A percentile compares a stretch with the other conserved stretches of the same genome.
These are phyloP conservation scores for Amanita molliuscula DNA, from an alignment of 768 basidiomycete species.

Conservation along the genomic window DNA sequence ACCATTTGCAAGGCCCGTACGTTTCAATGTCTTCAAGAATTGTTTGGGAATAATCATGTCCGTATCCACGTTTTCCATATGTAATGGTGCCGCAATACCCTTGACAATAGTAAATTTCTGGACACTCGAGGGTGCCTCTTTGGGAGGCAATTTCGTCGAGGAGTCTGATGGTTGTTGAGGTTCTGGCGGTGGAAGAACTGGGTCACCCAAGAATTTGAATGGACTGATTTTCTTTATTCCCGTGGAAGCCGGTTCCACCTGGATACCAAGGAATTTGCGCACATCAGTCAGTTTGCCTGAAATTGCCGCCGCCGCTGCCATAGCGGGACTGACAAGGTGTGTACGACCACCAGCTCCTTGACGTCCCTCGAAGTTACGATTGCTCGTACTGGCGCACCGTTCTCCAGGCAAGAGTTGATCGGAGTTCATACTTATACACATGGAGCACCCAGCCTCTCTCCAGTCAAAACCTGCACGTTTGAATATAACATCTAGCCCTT, in stretches of 20 bases:
- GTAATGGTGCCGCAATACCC: slow-evolving; percentile 71
- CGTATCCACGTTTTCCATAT: slow-evolving; percentile 82
- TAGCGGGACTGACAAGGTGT: slow-evolving; percentile 82
- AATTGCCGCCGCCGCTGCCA: slow-evolving; percentile 88
- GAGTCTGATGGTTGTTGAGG: slow-evolving; percentile 22
- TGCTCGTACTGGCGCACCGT: slow-evolving; percentile 87
- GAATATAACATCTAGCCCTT: slow-evolving; percentile 80
- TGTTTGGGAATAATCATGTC: slow-evolving; percentile 94
- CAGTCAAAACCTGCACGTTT: slow-evolving; percentile 90
- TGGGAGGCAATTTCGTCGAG: slow-evolving; percentile 25
- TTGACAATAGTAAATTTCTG: slow-evolving; percentile 61
- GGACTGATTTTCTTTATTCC: slow-evolving; percentile 56
- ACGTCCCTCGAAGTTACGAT: slow-evolving; percentile 90
- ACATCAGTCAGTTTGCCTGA: slow-evolving; percentile 81
- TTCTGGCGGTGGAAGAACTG: slow-evolving; percentile 45
- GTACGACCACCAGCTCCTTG: slow-evolving; percentile 84
- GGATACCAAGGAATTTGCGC: slow-evolving; percentile 54
- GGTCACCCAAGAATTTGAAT: slow-evolving; percentile 70
- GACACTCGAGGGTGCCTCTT: slow-evolving; percentile 34
- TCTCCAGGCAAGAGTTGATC: slow-evolving; percentile 78
- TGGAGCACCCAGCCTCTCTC: slow-evolving; percentile 92
- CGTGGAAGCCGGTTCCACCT: slow-evolving; percentile 23
- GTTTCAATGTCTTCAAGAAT: slow-evolving; percentile 85
- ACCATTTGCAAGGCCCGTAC: slow-evolving; percentile 77
- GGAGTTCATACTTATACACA: slow-evolving; percentile 96